Evolutionary conservation across 768 basidiomycete species (phyloP), one percentile per base, ranked within the genome.

Genomic region (Favolaschia claudopus): DNA sequence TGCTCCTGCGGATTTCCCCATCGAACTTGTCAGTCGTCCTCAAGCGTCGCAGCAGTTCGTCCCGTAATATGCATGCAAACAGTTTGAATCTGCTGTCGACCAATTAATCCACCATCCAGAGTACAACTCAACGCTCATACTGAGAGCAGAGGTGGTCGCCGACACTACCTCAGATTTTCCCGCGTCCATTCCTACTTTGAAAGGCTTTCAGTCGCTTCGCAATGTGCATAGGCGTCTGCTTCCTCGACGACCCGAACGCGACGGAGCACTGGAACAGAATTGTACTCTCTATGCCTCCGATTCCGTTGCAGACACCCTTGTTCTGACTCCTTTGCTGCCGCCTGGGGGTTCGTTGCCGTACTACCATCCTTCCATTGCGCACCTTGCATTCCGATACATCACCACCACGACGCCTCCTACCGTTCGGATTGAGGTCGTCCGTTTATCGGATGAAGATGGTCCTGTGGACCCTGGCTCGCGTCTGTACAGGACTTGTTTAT

Each of bases 91-190:
- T 1, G 92, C 91, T 0, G 71, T 90, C 29, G 83, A 82, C 24
- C 89, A 93, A 61, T 78, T 96, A 17, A 79, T 95, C 7, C 83
- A 91, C 33, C 94, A 96, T 69, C 96, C 96, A 7, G 96, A 98
- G 69, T 93, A 93, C 71, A 96, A 96, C 69, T 94, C 93, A 0
- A 91, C 92, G 0, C 82, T 96, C 25, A 96, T 98, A 55, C 77
- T 98, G 17, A 86, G 96, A 2, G 91, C 95, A 0, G 92, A 96
- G 34, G 83, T 82, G 4, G 45, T 91, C 19, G 69, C 71, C 7
- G 81, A 87, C 40, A 63, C 70, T 22, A 70, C 64, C 7, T 64
- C 65, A 6, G 66, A 75, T 8, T 71, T 81, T 38, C 77, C 80
- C 0, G 14, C 55, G 1, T 32, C 61, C 1, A 56, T 81, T 7